Conservation (phyloP, 2,329 filamentous ascomycete genomes). For the Hypoxylon sp. region DNA sequence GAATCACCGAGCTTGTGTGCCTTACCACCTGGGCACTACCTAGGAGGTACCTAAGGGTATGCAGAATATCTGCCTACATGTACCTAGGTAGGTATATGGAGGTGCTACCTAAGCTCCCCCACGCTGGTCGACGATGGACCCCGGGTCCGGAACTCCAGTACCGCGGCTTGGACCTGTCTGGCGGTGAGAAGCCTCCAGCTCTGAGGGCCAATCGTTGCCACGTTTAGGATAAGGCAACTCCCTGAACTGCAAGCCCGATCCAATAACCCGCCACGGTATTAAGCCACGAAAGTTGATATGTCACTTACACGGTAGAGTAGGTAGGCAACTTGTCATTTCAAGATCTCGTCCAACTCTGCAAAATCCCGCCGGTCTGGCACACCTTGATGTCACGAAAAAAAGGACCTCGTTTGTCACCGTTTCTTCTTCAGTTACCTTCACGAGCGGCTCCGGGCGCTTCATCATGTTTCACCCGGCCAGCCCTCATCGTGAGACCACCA, state of each 20-base stretch:
- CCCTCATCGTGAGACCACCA: background rate
- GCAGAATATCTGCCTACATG: too few species aligned
- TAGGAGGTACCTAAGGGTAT: background rate
- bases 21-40: background rate
- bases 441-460: background rate
- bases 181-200: background rate
- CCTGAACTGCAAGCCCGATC: background rate
- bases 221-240: background rate
- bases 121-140: background rate
- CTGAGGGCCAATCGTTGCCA: background rate
- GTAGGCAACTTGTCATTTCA: too few species aligned
- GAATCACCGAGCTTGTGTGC: background rate
- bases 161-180: background rate
- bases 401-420: background rate
- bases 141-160: background rate
- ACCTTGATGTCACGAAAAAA: background rate
- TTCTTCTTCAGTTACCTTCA: background rate
- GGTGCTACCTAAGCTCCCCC: background rate
- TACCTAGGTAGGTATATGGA: too few species aligned
- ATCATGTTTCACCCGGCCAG: background rate
- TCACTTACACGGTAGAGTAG: too few species aligned
- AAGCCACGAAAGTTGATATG: slow-evolving; percentile 1
- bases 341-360: slow-evolving; percentile 4
- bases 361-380: background rate
- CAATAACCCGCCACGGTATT: background rate